phyloP scores from a whole-genome alignment of 108 stramenopile genomes.

The Skeletonema menzelii region DNA sequence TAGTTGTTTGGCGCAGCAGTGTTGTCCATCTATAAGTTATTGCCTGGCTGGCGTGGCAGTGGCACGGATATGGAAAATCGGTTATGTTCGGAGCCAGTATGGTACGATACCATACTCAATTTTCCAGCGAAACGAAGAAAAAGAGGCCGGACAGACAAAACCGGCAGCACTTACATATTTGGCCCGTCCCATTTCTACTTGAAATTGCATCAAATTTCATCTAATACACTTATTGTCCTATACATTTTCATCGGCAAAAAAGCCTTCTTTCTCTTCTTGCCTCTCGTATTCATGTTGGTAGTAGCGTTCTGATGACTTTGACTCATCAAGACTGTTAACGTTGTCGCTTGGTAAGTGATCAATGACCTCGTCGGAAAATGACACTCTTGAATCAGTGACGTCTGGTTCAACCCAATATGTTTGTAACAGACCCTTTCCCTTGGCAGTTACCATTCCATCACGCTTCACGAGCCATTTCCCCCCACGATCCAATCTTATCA shows the following conservation, averaged over 20 bases:
- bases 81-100: too few relatives aligned
- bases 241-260: background rate
- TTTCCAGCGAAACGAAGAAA: background rate
- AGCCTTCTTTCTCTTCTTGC: background rate
- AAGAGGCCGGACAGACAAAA: too few relatives aligned
- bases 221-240: too few relatives aligned
- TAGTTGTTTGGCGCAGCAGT: background rate
- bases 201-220: too few relatives aligned
- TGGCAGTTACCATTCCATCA: conserved; percentile 42
- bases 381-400: background rate
- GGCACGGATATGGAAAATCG: too few relatives aligned
- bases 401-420: conserved; percentile 56
- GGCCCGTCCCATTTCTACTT: too few relatives aligned
- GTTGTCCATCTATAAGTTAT: too few relatives aligned
- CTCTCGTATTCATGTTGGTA: background rate
- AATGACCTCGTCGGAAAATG: background rate
- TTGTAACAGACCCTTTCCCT: conserved; percentile 60
- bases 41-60: too few relatives aligned
- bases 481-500: conserved; percentile 32
- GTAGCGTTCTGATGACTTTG: background rate
- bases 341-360: background rate
- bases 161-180: too few relatives aligned
- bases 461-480: conserved; percentile 49
- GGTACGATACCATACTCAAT: too few relatives aligned
- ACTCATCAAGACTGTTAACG: background rate